Base-by-base conservation (phyloP, 345 rosid genomes). In the Pugionium cornutum region DNA sequence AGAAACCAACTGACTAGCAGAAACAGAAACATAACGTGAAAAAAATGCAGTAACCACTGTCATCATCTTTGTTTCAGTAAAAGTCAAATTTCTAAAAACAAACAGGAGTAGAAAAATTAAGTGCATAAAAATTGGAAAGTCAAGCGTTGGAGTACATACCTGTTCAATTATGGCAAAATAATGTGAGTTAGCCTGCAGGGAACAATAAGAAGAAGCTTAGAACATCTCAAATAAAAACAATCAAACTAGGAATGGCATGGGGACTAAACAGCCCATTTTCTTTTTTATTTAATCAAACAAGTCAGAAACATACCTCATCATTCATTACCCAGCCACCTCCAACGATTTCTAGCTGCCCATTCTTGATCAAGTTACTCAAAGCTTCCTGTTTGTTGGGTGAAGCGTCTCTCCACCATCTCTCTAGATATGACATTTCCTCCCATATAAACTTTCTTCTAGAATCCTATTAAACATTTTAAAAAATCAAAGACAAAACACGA, bases 291-390 rank as follows among this genome's bases (percentile, higher is more conserved):
- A n/a, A 28, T 39, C n/a, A 32, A 39, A 33, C 30, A 51, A 69
- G 59, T 64, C 60, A 45, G 47, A 37, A 6, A 32, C 49, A 45
- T 79, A 90, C 99, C 99, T 94, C 99, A 77, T 90, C 99, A 56
- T 90, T 94, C 99, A 94, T 94, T 9, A 94, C 99, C 99, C 99
- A 94, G 44, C 99, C 99, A 79, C 99, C 99, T 62, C 99, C 97
- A 64, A 94, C 99, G 43, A 94, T 88, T 66, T 94, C 99, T 69
- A 94, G 57, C 84, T 91, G 99, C 18, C 99, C 99, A 73, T 82
- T 86, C 73, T 84, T 84, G 77, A 94, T 86, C 71, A 94, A 74
- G 52, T 80, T 78, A 68, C 81, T 75, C 67, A 94, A 82, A 67
- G 92, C 83, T 74, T 79, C 89, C 62, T 78, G 80, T 64, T 84